phyloP scores from a whole-genome alignment of 2,329 filamentous ascomycete species.

The Aspergillus ustus region DNA sequence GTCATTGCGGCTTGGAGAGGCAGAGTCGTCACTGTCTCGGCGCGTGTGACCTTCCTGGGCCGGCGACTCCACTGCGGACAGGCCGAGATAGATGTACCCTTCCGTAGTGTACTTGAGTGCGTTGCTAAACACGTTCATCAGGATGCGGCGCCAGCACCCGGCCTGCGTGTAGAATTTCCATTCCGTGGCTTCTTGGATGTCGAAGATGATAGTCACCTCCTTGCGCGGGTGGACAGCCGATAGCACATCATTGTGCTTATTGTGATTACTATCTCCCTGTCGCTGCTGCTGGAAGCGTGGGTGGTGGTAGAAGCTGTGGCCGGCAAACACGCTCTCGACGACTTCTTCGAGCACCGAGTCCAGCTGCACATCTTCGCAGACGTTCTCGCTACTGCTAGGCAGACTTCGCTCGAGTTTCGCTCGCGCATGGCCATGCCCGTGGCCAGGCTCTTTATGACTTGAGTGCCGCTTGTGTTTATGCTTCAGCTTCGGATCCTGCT shows the following conservation, averaged over 20 bases:
- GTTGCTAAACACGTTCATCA: slow-evolving; percentile 9
- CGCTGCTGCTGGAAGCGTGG: neutral
- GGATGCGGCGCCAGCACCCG: slow-evolving; percentile 2
- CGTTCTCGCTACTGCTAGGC: neutral
- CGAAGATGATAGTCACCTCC: slow-evolving; percentile 6
- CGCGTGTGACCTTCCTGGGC: neutral
- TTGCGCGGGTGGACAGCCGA: neutral
- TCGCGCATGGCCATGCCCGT: neutral
- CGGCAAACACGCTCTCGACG: slow-evolving; percentile 10
- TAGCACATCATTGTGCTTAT: no score
- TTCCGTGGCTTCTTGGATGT: neutral
- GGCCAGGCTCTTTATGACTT: neutral
- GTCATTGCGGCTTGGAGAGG: neutral
- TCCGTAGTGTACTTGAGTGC: slow-evolving; percentile 1
- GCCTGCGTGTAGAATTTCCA: slow-evolving; percentile 3
- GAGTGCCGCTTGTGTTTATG: neutral
- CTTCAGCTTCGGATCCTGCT: neutral
- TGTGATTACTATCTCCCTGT: neutral
- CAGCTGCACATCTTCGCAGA: neutral
- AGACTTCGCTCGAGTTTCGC: neutral
- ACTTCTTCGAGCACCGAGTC: slow-evolving; percentile 11
- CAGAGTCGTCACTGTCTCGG: neutral
- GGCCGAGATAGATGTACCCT: neutral
- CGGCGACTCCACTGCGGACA: neutral
- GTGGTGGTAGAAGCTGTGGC: slow-evolving; percentile 5